Evolutionary conservation across 2,329 filamentous ascomycete genomes (phyloP).

Genomic region (Botrytis elliptica): DNA sequence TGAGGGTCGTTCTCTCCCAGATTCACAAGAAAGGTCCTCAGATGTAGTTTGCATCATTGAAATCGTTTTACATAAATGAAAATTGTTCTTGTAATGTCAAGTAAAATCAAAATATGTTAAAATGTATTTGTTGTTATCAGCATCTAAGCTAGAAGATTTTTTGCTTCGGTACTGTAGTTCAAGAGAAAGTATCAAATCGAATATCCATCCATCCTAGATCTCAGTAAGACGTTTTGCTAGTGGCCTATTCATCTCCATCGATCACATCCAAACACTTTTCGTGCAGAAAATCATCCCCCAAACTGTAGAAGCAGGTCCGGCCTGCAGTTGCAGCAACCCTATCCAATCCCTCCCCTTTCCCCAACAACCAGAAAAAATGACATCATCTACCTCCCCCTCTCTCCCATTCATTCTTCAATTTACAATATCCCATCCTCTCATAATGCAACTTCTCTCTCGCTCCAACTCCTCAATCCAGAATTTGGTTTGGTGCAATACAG

Average conservation of each 20-base stretch:
- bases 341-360: too few relatives aligned
- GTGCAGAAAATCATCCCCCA: too few relatives aligned
- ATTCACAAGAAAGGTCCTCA: not conserved
- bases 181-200: not conserved
- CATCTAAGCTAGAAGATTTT: not conserved
- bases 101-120: not conserved
- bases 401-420: not conserved
- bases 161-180: not conserved
- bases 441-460: not conserved
- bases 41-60: not conserved
- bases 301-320: not conserved
- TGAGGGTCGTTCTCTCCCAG: not conserved
- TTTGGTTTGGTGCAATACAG: not conserved
- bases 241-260: accelerated
- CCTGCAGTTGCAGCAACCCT: not conserved
- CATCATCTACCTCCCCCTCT: not conserved
- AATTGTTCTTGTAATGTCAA: not conserved
- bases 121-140: not conserved
- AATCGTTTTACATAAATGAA: not conserved
- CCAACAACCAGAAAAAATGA: not conserved
- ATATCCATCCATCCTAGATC: not conserved
- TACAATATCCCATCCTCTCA: conserved; percentile 1
- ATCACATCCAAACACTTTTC: not conserved
- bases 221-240: not conserved
- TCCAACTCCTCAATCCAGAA: conserved; percentile 1